Percentiles rank a stretch among this genome's conserved stretches.
These are phyloP conservation scores for Tephrocybe sp. DNA, from an alignment of 768 basidiomycete species.

Conservation along the genomic window DNA sequence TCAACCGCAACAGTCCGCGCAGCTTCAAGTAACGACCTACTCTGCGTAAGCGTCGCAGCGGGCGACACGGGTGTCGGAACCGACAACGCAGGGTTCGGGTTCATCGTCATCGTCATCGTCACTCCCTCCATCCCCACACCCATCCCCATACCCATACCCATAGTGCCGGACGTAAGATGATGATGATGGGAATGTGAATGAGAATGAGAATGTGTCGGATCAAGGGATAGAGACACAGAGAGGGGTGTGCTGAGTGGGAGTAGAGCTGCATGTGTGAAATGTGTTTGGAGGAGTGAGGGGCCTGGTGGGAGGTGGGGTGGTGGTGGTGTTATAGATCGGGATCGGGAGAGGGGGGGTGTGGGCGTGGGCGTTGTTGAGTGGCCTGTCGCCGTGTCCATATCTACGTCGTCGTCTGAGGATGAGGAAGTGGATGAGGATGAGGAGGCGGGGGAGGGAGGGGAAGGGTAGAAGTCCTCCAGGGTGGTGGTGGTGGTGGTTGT, in stretches of 20 bases:
- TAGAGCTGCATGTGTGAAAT: conserved; percentile 62
- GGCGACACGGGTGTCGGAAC: conserved; percentile 87
- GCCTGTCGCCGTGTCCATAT: conserved; percentile 10
- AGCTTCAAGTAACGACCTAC: conserved; percentile 51
- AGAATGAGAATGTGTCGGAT: too few relatives aligned
- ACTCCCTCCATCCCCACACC: too few relatives aligned
- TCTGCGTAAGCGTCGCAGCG: conserved; percentile 62
- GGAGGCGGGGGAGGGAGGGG: too few relatives aligned
- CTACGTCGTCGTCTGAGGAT: conserved; percentile 36
- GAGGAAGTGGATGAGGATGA: neutral
- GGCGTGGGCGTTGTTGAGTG: neutral
- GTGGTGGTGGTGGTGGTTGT: too few relatives aligned
- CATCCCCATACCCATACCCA: too few relatives aligned
- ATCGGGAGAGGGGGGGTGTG: conserved; percentile 31
- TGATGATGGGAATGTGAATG: too few relatives aligned
- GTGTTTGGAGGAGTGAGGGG: conserved; percentile 61
- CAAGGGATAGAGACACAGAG: too few relatives aligned
- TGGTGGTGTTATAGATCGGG: conserved; percentile 68
- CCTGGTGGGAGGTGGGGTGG: conserved; percentile 72
- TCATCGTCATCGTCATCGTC: too few relatives aligned
- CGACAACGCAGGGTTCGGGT: conserved; percentile 33
- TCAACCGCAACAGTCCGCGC: conserved; percentile 58
- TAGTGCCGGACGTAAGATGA: too few relatives aligned
- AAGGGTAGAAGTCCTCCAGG: too few relatives aligned
- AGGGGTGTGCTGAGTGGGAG: conserved; percentile 62